phyloP scores from a whole-genome alignment of 495 filamentous ascomycete genomes.

The Friedmanniomyces simplex region DNA sequence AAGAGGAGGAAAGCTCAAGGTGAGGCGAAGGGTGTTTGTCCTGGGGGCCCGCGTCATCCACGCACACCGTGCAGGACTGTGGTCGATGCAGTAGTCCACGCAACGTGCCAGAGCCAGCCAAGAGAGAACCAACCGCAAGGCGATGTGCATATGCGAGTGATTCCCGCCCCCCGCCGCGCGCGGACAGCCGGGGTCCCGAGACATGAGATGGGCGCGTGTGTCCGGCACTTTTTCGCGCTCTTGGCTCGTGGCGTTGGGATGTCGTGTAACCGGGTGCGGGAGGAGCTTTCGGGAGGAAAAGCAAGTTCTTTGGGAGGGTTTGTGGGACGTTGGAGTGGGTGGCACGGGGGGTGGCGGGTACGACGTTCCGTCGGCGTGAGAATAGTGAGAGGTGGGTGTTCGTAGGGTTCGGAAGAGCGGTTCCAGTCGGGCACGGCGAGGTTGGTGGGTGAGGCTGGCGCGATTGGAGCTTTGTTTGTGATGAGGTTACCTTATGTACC shows the following conservation, averaged over 20 bases:
- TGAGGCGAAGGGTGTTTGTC: no score
- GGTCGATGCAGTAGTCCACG: no score
- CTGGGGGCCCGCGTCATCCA: no score
- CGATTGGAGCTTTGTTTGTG: no score
- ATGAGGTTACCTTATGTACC: no score
- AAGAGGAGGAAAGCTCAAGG: no score
- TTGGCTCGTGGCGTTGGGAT: not conserved
- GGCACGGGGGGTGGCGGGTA: not conserved
- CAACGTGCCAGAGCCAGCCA: not conserved
- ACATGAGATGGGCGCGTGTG: not conserved
- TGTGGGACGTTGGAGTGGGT: not conserved
- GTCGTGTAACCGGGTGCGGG: not conserved
- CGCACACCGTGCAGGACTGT: no score
- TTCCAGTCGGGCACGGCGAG: no score
- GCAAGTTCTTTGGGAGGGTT: not conserved
- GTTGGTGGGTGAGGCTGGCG: no score
- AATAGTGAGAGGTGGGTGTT: not conserved
- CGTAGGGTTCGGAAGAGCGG: no score
- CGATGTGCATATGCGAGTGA: not conserved
- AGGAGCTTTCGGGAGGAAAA: not conserved
- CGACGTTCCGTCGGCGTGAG: not conserved
- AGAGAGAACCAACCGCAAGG: not conserved
- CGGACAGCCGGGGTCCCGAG: not conserved
- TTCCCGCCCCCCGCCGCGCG: not conserved
- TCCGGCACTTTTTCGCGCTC: not conserved